phyloP scores from a whole-genome alignment of 2,329 filamentous ascomycete species.

The Coniosporium tulheliwenetii region DNA sequence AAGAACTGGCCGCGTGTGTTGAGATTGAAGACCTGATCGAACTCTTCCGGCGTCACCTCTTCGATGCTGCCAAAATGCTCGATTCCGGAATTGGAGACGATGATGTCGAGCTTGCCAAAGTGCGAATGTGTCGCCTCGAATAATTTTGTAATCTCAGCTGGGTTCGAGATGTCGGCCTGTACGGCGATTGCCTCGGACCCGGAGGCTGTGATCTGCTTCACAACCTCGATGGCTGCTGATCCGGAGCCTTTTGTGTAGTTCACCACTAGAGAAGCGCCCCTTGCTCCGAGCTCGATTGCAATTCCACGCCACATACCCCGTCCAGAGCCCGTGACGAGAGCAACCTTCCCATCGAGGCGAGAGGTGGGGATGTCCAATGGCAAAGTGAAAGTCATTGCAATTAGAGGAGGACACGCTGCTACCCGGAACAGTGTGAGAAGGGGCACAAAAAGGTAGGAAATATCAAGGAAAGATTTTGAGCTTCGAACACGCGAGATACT shows the following conservation, averaged over 20 bases:
- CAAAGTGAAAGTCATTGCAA: no score
- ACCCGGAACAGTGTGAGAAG: no score
- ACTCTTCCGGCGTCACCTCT: constrained; percentile 2
- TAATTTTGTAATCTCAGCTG: constrained; percentile 13
- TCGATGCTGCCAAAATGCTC: constrained; percentile 2
- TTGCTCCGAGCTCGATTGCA: constrained; percentile 2
- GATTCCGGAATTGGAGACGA: constrained; percentile 1
- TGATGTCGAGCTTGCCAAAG: constrained; percentile 2
- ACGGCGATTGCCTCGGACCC: constrained; percentile 10
- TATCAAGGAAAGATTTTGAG: no score
- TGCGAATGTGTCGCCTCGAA: constrained; percentile 8
- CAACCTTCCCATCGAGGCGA: constrained; percentile 17
- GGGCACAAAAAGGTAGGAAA: no score
- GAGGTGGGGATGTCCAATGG: neutral
- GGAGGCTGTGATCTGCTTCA: constrained; percentile 7
- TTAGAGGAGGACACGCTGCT: no score
- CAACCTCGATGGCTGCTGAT: constrained; percentile 7
- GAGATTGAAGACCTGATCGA: constrained; percentile 2
- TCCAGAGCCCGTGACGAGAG: constrained; percentile 20
- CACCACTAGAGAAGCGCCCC: constrained; percentile 4
- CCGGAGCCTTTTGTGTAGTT: constrained; percentile 10
- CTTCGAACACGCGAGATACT: no score
- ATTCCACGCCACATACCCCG: constrained; percentile 5
- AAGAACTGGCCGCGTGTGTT: constrained; percentile 3
- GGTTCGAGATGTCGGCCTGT: constrained; percentile 15